A percentile compares a stretch with the other conserved stretches of the same genome.
Conservation (phyloP, 371 early-diverging fungal species). For the Cokeromyces recurvatus region DNA sequence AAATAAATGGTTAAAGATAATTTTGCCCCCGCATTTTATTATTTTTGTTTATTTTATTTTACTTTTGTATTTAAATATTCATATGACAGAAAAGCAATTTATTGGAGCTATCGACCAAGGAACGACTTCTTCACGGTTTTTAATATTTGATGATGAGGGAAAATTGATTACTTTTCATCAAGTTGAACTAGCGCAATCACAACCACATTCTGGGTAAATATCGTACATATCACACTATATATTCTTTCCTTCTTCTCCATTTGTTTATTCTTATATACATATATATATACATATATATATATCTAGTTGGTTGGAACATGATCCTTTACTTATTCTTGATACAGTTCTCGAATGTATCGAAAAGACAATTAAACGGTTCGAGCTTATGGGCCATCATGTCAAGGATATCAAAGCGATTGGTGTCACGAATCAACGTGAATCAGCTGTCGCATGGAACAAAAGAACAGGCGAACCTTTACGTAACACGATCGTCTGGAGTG, state of each 20-base stretch:
- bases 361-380: constrained; percentile 61
- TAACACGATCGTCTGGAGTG: constrained; percentile 94
- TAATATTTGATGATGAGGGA: constrained; percentile 80
- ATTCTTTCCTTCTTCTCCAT: not conserved
- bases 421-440: constrained; percentile 95
- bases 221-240: constrained; percentile 19
- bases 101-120: constrained; percentile 93
- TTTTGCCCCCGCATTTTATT: too few relatives aligned
- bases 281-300: too few relatives aligned
- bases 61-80: too few relatives aligned
- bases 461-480: constrained; percentile 80
- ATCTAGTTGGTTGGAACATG: constrained; percentile 89
- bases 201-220: constrained; percentile 73
- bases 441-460: constrained; percentile 84
- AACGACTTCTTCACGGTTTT: constrained; percentile 86
- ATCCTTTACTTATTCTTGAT: constrained; percentile 72
- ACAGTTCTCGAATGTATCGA: constrained; percentile 73
- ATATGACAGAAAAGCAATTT: constrained; percentile 24
- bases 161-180: constrained; percentile 71
- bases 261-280: not conserved
- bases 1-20: too few relatives aligned
- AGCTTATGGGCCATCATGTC: constrained; percentile 52
- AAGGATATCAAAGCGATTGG: constrained; percentile 74
- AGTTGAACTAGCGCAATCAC: constrained; percentile 71
- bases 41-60: too few relatives aligned